Evolutionary conservation across 1,284 basidiomycete genomes (phyloP), one percentile per base, ranked within the genome.

Genomic region (Ceratobasidium sp.): DNA sequence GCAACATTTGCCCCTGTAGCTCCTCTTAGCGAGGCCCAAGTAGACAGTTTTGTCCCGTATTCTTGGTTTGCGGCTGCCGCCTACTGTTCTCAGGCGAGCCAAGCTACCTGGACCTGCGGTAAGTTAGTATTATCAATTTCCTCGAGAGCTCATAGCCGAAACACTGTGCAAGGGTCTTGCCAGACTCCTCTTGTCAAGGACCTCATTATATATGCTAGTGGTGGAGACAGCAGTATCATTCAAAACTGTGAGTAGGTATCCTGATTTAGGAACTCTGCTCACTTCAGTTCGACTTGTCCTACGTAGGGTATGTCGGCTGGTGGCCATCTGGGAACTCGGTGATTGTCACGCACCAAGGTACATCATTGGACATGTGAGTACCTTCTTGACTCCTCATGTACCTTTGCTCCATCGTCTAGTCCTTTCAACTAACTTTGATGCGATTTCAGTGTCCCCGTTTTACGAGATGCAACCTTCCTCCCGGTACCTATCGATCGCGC

Each of bases 241-340:
- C 68, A 71, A 28, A 42, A 45, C n/a, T 71, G 67, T 69, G 31
- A 28, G 68, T 39, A 7, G 15, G 23, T 17, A 20, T 47, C 8
- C 33, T 54, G 26, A 3, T 35, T 35, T 35, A 33, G 31, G 58
- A 20, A 33, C 17, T 17, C 7, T 26, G 61, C 33, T 31, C 31
- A 31, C n/a, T n/a, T 26, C n/a, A n/a, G n/a, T n/a, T n/a, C n/a
- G n/a, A n/a, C n/a, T n/a, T n/a, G n/a, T n/a, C n/a, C n/a, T n/a
- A n/a, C n/a, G n/a, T 33, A 71, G 68, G 68, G 68, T 71, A 71
- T 60, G 68, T 71, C 4, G 68, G 68, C 8, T 71, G 68, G 68
- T 71, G 68, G 68, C 68, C 68, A 11, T 68, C 66, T 23, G 66
- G 51, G 56, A 53, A 68, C 3, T 54, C 66, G n/a, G 51, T 68